These are phyloP conservation scores for Cercospora zeae-maydis DNA, from an alignment of 2,329 filamentous ascomycete genomes.

Conservation along the genomic window DNA sequence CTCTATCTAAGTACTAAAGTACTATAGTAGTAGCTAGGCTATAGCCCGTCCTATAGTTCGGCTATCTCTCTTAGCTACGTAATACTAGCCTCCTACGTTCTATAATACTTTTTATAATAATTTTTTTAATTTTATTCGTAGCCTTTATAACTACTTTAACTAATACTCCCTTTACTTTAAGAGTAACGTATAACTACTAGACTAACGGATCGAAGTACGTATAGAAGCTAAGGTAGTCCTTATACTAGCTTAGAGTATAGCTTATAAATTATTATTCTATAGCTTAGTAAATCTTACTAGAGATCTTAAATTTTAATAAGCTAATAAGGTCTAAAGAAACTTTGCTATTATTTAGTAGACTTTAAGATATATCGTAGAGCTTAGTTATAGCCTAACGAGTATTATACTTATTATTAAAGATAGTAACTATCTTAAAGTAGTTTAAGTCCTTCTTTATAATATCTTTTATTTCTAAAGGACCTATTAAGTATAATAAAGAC, in stretches of 20 bases:
- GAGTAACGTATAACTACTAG: conserved; percentile 2
- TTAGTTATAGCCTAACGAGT: conserved; percentile 4
- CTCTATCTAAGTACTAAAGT: too few relatives aligned
- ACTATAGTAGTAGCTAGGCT: too few relatives aligned
- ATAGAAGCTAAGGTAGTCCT: conserved; percentile 4
- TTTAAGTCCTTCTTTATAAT: not conserved
- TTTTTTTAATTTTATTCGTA: conserved; percentile 4
- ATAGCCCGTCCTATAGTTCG: too few relatives aligned
- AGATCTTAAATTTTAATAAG: conserved; percentile 4
- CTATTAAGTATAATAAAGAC: not conserved
- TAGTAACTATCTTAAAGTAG: conserved; percentile 1
- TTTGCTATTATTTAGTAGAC: conserved; percentile 1
- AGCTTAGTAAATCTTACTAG: conserved; percentile 6
- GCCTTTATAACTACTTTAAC: not conserved
- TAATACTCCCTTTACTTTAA: conserved; percentile 5
- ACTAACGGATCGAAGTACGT: not conserved
- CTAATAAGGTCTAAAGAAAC: conserved; percentile 6
- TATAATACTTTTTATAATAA: too few relatives aligned
- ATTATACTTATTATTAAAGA: conserved; percentile 8
- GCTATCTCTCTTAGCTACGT: too few relatives aligned
- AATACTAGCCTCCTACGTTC: too few relatives aligned
- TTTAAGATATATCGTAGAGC: not conserved
- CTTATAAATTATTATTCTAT: conserved; percentile 9
- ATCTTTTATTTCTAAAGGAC: not conserved
- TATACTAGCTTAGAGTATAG: not conserved